Evolutionary conservation across 805 yeast species (phyloP).

Genomic region (Candida easanensis): DNA sequence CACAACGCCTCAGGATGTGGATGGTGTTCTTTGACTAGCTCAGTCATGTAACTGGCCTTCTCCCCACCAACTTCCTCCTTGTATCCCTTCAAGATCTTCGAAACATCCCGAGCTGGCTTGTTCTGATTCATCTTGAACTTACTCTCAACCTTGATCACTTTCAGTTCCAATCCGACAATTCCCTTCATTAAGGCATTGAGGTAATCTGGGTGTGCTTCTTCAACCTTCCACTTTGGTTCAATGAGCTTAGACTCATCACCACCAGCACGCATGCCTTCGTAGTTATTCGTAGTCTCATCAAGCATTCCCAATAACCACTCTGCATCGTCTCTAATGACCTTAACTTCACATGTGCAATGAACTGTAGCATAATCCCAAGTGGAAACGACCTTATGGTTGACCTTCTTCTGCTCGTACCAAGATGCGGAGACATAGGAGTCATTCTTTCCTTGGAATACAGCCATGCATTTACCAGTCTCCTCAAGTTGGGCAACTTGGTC

Average conservation of each 20-base stretch:
- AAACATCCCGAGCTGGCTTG: conserved; percentile 38
- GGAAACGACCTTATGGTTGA: conserved; percentile 62
- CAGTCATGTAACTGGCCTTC: conserved; percentile 19
- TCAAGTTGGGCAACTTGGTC: conserved; percentile 45
- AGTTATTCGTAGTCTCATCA: conserved; percentile 41
- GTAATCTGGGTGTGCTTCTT: conserved; percentile 54
- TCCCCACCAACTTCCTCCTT: conserved; percentile 36
- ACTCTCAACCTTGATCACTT: conserved; percentile 43
- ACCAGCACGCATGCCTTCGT: conserved; percentile 39
- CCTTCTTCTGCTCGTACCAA: conserved; percentile 55
- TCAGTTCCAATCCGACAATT: conserved; percentile 56
- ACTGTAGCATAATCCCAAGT: conserved; percentile 66
- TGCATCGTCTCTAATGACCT: conserved; percentile 40
- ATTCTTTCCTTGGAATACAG: conserved; percentile 47
- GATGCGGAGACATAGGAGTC: conserved; percentile 56
- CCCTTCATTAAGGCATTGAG: conserved; percentile 41
- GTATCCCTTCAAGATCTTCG: conserved; percentile 52
- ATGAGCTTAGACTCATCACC: conserved; percentile 19
- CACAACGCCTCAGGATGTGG: conserved; percentile 5
- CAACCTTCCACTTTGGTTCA: conserved; percentile 47
- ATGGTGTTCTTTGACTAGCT: conserved; percentile 8
- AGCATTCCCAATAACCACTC: conserved; percentile 46
- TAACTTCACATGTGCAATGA: conserved; percentile 53
- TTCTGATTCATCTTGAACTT: conserved; percentile 61
- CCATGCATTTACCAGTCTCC: conserved; percentile 35